A percentile compares a stretch with the other conserved stretches of the same genome.
These are phyloP conservation scores for Alternaria sp. DNA, from an alignment of 2,329 filamentous ascomycete species.

Conservation along the genomic window DNA sequence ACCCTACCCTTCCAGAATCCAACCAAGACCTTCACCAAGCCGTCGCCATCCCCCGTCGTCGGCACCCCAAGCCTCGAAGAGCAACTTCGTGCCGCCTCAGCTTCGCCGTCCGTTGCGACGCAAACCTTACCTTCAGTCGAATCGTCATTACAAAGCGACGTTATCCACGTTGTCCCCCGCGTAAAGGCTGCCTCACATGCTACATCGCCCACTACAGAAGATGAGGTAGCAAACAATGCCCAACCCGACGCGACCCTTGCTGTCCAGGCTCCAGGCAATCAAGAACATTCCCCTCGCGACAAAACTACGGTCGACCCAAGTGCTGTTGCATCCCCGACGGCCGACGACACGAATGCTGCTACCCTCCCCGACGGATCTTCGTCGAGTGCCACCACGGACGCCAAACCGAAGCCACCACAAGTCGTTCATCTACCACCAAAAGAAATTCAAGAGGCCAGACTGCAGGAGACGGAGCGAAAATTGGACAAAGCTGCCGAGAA, in stretches of 20 bases:
- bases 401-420: conserved; percentile 36
- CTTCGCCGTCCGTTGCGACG: conserved; percentile 40
- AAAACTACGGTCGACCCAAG: conserved; percentile 31
- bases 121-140: conserved; percentile 32
- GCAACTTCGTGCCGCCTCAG: conserved; percentile 44
- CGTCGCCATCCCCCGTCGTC: conserved; percentile 30
- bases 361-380: conserved; percentile 1
- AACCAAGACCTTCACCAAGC: conserved; percentile 26
- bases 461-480: conserved; percentile 51
- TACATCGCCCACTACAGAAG: conserved; percentile 18
- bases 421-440: conserved; percentile 57
- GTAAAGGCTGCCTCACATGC: conserved; percentile 15
- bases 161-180: conserved; percentile 12
- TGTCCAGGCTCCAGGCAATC: conserved; percentile 16
- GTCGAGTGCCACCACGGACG: conserved; percentile 3
- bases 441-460: conserved; percentile 57
- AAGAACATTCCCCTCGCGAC: conserved; percentile 16
- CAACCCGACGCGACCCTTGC: conserved; percentile 10
- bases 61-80: conserved; percentile 38
- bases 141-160: conserved; percentile 20
- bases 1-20: conserved; percentile 33
- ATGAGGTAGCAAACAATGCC: conserved; percentile 20
- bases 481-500: conserved; percentile 47
- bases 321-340: conserved; percentile 35
- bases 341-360: conserved; percentile 35